Base-by-base conservation (phyloP, 805 yeast species). In the Cyberlindnera maritima region DNA sequence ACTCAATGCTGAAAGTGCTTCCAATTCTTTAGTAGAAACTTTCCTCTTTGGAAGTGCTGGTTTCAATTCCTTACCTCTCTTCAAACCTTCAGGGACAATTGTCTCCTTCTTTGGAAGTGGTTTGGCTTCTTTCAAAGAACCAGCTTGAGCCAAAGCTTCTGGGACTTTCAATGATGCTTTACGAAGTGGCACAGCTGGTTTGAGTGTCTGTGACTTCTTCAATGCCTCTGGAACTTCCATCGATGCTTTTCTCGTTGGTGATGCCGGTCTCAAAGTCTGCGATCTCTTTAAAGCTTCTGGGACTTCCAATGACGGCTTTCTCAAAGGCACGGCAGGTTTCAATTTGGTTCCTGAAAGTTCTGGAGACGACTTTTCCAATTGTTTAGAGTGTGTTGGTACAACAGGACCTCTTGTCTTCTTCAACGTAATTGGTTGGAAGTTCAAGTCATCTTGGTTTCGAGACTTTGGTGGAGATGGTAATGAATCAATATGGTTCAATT, bases 191-290 rank as follows among this genome's bases (percentile, higher is more conserved):
- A 49, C 46, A 12, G 59, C 47, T 10, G 63, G 61, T 37, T 58
- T 60, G 25, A 60, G 34, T 9, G 31, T 39, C 17, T 48, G 47
- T 26, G 46, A 39, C 38, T 41, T 52, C 35, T 39, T 33, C 14
- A 59, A 31, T 4, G 60, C 62, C 39, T 60, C 64, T 7, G 61
- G 61, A 0, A 53, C 36, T 3, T 55, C 47, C 3, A 45, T 5
- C 1, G 59, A 54, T 8, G 50, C 50, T 28, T 59, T 56, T 20
- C 59, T 45, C 2, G 31, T 18, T 4, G 59, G 60, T 2, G 47
- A 23, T n/a, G 62, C 46, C 5, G 63, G 62, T 28, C 57, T 60
- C 42, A 60, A 23, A 15, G 36, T 43, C 18, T 48, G 47, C 28
- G 45, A 32, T 29, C 32, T 50, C 34, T 33, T 28, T 8, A 57